Conservation (phyloP, 1,284 basidiomycete genomes). For the Malassezia dermatis region DNA sequence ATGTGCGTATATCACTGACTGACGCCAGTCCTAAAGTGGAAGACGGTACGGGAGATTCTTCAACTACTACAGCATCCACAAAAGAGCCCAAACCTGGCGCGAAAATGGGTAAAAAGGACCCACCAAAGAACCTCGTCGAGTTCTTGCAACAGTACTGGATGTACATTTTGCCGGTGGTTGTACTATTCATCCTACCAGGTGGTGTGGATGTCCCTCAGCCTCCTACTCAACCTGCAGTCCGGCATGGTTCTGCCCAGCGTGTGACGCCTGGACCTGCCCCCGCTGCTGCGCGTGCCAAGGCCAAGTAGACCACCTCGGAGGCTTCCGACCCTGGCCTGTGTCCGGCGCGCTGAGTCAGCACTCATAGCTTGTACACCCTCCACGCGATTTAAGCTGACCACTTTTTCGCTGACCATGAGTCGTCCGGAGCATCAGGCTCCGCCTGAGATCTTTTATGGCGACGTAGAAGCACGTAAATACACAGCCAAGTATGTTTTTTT, state of each 20-base stretch:
- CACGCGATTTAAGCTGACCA: not conserved
- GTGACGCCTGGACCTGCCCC: constrained; percentile 6
- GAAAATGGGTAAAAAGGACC: constrained; percentile 19
- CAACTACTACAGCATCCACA: not conserved
- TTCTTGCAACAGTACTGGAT: constrained; percentile 37
- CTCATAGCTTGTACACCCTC: not conserved
- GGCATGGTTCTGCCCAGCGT: not conserved
- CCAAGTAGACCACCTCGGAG: not conserved
- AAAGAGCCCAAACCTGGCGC: not conserved
- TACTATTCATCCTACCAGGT: constrained; percentile 25
- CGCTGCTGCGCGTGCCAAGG: not conserved
- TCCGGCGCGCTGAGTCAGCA: not conserved
- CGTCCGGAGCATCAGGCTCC: constrained; percentile 90
- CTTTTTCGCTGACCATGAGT: constrained; percentile 58
- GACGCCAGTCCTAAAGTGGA: not conserved
- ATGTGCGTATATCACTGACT: not conserved
- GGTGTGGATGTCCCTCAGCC: constrained; percentile 18
- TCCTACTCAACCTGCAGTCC: not conserved
- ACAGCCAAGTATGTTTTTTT: constrained; percentile 70
- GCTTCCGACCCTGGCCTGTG: not conserved
- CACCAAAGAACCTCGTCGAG: constrained; percentile 15
- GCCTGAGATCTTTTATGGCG: constrained; percentile 96
- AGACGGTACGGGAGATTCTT: not conserved
- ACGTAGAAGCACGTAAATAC: constrained; percentile 89
- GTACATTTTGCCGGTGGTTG: constrained; percentile 24